Percentiles rank a stretch among this genome's conserved stretches.
phyloP scores from a whole-genome alignment of 2,329 filamentous ascomycete genomes.

The Bipolaris zeicola region DNA sequence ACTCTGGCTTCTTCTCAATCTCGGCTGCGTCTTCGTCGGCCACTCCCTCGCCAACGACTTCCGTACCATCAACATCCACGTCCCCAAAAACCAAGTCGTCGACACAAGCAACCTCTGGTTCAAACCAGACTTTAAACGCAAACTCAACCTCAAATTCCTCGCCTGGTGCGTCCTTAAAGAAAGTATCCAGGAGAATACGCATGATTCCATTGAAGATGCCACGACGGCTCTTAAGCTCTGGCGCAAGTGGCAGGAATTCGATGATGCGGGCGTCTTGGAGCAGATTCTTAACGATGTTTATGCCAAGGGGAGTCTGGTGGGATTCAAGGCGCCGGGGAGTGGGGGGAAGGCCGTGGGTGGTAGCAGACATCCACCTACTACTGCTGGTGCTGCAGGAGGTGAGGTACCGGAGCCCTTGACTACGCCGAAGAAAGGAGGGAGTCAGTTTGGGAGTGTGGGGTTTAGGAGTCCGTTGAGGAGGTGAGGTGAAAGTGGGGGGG shows the following conservation, averaged over 20 bases:
- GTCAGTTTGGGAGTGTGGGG: slow-evolving; percentile 45
- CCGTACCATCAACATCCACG: slow-evolving; percentile 96
- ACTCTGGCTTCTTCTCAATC: slow-evolving; percentile 92
- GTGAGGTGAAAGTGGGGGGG: not conserved
- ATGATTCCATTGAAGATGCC: slow-evolving; percentile 96
- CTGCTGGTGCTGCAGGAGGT: slow-evolving; percentile 42
- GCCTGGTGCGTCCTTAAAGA: slow-evolving; percentile 88
- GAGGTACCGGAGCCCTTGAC: slow-evolving; percentile 62
- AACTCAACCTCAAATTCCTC: slow-evolving; percentile 86
- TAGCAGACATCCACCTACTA: not conserved
- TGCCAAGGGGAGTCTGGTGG: slow-evolving; percentile 62
- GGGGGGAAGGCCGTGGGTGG: slow-evolving; percentile 16
- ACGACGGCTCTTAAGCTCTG: slow-evolving; percentile 87
- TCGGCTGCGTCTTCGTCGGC: slow-evolving; percentile 91
- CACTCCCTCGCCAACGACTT: slow-evolving; percentile 96
- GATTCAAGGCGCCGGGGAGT: slow-evolving; percentile 46
- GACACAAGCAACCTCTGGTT: slow-evolving; percentile 94
- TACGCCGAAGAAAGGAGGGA: slow-evolving; percentile 56
- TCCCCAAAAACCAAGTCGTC: slow-evolving; percentile 86
- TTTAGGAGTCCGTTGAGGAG: slow-evolving; percentile 44
- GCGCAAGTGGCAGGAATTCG: slow-evolving; percentile 87
- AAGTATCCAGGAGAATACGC: slow-evolving; percentile 88
- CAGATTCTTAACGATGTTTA: slow-evolving; percentile 89
- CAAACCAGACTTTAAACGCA: slow-evolving; percentile 78
- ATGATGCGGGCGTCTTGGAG: slow-evolving; percentile 82